A percentile compares a stretch with the other conserved stretches of the same genome.
Evolutionary conservation across 164 flowering plant species (phyloP).

Genomic region (Stephania yunnanensis): DNA sequence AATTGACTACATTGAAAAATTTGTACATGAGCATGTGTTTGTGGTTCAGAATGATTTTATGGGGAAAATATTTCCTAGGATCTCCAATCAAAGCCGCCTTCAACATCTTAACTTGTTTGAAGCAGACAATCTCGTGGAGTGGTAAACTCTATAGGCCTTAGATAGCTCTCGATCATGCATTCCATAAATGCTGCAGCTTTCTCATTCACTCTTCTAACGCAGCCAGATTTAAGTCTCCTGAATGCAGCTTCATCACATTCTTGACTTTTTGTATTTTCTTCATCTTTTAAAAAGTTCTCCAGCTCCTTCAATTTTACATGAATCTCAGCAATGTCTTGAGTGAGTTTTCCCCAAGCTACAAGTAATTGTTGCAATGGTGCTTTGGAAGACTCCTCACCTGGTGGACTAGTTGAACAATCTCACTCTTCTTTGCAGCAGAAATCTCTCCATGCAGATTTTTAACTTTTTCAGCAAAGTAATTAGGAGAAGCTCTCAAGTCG

Average conservation of each 20-base stretch:
- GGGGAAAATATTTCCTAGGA: too few relatives aligned
- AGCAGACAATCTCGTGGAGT: conserved; percentile 75
- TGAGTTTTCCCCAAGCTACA: conserved; percentile 46
- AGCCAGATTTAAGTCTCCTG: conserved; percentile 31
- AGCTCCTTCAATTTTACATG: conserved; percentile 58
- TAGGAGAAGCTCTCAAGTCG: conserved; percentile 22
- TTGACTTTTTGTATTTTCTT: conserved; percentile 25
- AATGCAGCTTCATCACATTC: conserved; percentile 27
- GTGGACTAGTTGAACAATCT: conserved; percentile 4
- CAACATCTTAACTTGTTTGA: conserved; percentile 57
- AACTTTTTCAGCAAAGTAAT: conserved; percentile 12
- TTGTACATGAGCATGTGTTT: too few relatives aligned
- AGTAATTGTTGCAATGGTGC: conserved; percentile 42
- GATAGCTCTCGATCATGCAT: conserved; percentile 45
- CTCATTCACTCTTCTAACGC: conserved; percentile 25
- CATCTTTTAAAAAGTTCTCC: conserved; percentile 30
- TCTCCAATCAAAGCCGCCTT: conserved; percentile 77
- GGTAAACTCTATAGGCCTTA: conserved; percentile 68
- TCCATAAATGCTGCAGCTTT: conserved; percentile 45
- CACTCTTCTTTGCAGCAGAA: conserved; percentile 15
- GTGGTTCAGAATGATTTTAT: too few relatives aligned
- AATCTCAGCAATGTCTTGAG: conserved; percentile 44
- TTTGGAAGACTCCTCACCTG: conserved; percentile 61
- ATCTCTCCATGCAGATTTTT: conserved; percentile 11
- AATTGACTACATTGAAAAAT: too few relatives aligned